Conservation (phyloP, 2,329 filamentous ascomycete species). For the Sarocladiaceae sp. region DNA sequence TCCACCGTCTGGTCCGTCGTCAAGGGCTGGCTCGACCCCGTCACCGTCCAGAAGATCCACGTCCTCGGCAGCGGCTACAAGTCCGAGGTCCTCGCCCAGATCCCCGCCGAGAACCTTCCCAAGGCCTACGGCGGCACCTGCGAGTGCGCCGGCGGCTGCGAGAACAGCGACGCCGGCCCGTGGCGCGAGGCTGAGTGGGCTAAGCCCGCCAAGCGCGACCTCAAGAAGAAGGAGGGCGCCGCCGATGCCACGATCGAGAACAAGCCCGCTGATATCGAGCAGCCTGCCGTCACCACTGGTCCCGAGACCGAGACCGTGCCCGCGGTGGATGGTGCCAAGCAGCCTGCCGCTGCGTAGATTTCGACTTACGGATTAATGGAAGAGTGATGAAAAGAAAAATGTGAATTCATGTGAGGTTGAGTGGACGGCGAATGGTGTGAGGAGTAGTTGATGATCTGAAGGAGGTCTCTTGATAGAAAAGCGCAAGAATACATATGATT, state of each 20-base stretch:
- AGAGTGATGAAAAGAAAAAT: not conserved
- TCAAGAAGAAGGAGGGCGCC: conserved; percentile 34
- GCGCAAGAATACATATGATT: conserved; percentile 3
- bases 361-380: not conserved
- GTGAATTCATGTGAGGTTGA: not conserved
- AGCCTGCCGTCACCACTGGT: conserved; percentile 24
- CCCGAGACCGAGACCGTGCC: conserved; percentile 26
- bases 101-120: conserved; percentile 87
- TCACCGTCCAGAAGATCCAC: conserved; percentile 95
- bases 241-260: conserved; percentile 32
- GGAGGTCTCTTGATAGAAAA: conserved; percentile 8
- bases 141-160: conserved; percentile 76
- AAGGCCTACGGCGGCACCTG: conserved; percentile 81
- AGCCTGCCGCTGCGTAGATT: conserved; percentile 8
- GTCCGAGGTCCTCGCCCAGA: conserved; percentile 76
- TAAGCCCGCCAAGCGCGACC: conserved; percentile 61
- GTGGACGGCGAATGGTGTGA: conserved; percentile 6
- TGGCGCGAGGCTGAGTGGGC: conserved; percentile 74
- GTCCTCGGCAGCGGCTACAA: conserved; percentile 80
- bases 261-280: conserved; percentile 33
- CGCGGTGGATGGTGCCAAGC: conserved; percentile 27
- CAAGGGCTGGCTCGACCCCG: conserved; percentile 93
- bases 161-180: conserved; percentile 83
- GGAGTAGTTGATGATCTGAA: conserved; percentile 5
- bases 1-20: conserved; percentile 78